phyloP scores from a whole-genome alignment of 148 eudicot species.

The Camellia lanceoleosa region DNA sequence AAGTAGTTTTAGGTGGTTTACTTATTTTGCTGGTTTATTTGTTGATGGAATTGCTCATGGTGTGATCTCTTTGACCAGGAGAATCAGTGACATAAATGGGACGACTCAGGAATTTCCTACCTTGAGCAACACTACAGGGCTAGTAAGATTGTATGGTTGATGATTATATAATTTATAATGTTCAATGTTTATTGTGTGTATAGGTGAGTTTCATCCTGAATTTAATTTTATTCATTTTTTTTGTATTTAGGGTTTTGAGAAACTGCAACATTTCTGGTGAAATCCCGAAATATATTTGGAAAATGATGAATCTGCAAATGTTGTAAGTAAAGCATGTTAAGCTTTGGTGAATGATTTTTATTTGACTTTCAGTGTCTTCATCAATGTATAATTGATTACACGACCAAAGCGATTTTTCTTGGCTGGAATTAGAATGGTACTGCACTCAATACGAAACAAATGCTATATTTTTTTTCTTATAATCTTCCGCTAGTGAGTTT shows the following conservation, averaged over 20 bases:
- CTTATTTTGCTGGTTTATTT: neutral
- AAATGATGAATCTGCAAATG: constrained; percentile 31
- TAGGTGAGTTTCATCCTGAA: neutral
- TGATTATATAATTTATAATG: neutral
- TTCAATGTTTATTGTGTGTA: neutral
- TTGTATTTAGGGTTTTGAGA: constrained; percentile 56
- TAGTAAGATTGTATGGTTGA: constrained; percentile 38
- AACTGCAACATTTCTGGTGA: constrained; percentile 66
- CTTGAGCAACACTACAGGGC: constrained; percentile 34
- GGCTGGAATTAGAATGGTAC: no score
- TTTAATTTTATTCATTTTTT: constrained; percentile 17
- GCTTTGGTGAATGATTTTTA: neutral
- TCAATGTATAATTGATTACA: neutral
- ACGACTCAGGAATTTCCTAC: constrained; percentile 48
- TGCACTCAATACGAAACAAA: no score
- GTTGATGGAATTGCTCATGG: constrained; percentile 12
- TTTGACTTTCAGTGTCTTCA: neutral
- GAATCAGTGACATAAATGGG: constrained; percentile 64
- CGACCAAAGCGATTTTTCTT: no score
- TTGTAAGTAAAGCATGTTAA: constrained; percentile 48
- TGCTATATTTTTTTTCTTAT: no score
- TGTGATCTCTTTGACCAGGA: constrained; percentile 40
- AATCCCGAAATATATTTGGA: constrained; percentile 61
- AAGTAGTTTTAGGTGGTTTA: neutral
- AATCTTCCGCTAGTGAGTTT: no score